Evolutionary conservation across 2,329 filamentous ascomycete genomes (phyloP).

Genomic region (Fusarium anguioides): DNA sequence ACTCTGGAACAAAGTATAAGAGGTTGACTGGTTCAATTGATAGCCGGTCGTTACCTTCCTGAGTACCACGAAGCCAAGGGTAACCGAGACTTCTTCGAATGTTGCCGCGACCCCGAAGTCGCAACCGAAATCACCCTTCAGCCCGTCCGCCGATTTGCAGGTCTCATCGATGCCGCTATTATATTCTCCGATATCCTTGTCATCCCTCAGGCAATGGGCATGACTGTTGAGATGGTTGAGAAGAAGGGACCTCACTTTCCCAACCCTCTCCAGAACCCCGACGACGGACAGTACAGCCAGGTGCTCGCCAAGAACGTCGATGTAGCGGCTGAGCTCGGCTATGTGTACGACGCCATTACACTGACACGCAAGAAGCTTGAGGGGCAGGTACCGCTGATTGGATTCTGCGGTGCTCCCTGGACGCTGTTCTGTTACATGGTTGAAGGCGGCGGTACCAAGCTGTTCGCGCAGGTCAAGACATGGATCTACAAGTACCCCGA

Average conservation of each 20-base stretch:
- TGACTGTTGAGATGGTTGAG: conserved; percentile 98
- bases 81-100: conserved; percentile 93
- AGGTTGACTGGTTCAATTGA: conserved; percentile 18
- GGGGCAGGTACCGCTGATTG: conserved; percentile 90
- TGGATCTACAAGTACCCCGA: conserved; percentile 94
- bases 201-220: conserved; percentile 96
- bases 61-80: conserved; percentile 98
- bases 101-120: conserved; percentile 92
- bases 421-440: conserved; percentile 99
- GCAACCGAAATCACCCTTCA: conserved; percentile 94
- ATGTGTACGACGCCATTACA: conserved; percentile 96
- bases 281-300: conserved; percentile 83
- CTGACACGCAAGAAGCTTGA: conserved; percentile 88
- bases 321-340: conserved; percentile 85
- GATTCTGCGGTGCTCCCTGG: conserved; percentile 97
- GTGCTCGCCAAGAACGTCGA: conserved; percentile 84
- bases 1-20: conserved; percentile 1
- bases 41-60: conserved; percentile 95
- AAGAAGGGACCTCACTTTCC: conserved; percentile 98
- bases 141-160: conserved; percentile 89
- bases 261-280: conserved; percentile 79
- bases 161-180: conserved; percentile 94
- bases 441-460: conserved; percentile 93
- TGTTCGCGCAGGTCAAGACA: conserved; percentile 93
- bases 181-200: conserved; percentile 99